Percentiles rank a stretch among this genome's conserved stretches.
Evolutionary conservation across 176 grass and related monocot species (phyloP).

Genomic region (Ensete glaucum): DNA sequence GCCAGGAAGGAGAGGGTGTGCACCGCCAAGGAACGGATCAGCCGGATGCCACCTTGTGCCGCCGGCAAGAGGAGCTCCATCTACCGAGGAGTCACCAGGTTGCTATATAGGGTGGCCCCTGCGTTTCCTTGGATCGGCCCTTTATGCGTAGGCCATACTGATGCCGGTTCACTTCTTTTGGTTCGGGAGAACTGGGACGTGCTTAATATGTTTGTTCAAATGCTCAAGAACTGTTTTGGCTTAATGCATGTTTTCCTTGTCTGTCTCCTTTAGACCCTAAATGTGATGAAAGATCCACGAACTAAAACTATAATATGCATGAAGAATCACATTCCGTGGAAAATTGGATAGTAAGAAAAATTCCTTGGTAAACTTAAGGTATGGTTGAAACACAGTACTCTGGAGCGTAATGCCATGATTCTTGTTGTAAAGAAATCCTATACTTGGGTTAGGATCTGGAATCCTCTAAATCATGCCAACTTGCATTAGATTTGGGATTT

Average conservation of each 20-base stretch:
- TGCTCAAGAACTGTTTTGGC: not conserved
- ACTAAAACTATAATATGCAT: not conserved
- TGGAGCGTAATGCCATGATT: too few relatives aligned
- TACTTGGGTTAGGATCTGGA: too few relatives aligned
- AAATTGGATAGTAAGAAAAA: too few relatives aligned
- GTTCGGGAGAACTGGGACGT: not conserved
- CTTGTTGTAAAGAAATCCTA: too few relatives aligned
- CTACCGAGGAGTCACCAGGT: slow-evolving; percentile 97
- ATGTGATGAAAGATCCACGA: not conserved
- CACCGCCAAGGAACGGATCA: slow-evolving; percentile 99
- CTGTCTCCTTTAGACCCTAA: not conserved
- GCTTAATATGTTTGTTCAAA: not conserved
- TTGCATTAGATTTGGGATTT: too few relatives aligned
- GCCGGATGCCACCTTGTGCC: slow-evolving; percentile 92
- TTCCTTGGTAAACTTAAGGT: too few relatives aligned
- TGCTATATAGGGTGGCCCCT: not conserved
- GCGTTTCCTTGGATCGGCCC: not conserved
- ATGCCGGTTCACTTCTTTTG: not conserved
- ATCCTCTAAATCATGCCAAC: too few relatives aligned
- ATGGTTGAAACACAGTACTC: too few relatives aligned
- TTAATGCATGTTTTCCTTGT: too few relatives aligned
- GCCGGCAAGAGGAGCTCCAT: slow-evolving; percentile 98
- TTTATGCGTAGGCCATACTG: too few relatives aligned
- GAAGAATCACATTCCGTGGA: not conserved
- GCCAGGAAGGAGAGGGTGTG: slow-evolving; percentile 79